Base-by-base conservation (phyloP, 345 rosid species). In the Noccaea caerulescens region DNA sequence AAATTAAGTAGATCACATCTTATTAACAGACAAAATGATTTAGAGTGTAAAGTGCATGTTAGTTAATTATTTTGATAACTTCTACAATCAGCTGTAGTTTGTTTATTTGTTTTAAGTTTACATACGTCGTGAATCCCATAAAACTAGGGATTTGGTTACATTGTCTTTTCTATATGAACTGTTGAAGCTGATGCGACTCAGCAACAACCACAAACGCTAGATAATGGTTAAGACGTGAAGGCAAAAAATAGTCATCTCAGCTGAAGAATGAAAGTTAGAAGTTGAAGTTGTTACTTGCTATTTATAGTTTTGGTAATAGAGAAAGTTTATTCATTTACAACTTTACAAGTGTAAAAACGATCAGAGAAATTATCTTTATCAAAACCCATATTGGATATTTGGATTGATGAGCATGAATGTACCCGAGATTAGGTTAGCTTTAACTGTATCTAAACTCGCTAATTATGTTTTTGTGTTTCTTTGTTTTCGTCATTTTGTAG, bases 51-150 rank as follows among this genome's bases (percentile, higher is more conserved):
- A 58, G 73, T 69, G 12, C 8, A 56, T 14, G 60, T 30, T 53
- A 37, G 13, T 56, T 68, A 34, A 56, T 44, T 16, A 55, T 58
- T 57, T 27, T 34, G 46, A 46, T 46, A 32, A 45, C 64, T 69
- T 69, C 65, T 46, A 58, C 30, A 13, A 49, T 37, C 58, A 37
- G 58, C 18, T 58, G 73, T 69, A 13, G 39, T 10, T 69, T 23
- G 11, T 46, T 57, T 4, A 11, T 10, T 58, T 54, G 4, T 27
- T 32, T 13, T 52, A 39, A 32, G 10, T 25, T 37, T 8, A 25
- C 10, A 47, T 18, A 69, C 27, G 49, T 58, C 41, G 23, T 36
- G 66, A 50, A 70, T 50, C 50, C 67, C 67, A 59, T 39, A 38
- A 27, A n/a, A 13, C 20, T 59, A 49, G 67, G 59, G 67, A 69